Conservation (phyloP, 495 filamentous ascomycete genomes). For the Gamarada debralockiae region DNA sequence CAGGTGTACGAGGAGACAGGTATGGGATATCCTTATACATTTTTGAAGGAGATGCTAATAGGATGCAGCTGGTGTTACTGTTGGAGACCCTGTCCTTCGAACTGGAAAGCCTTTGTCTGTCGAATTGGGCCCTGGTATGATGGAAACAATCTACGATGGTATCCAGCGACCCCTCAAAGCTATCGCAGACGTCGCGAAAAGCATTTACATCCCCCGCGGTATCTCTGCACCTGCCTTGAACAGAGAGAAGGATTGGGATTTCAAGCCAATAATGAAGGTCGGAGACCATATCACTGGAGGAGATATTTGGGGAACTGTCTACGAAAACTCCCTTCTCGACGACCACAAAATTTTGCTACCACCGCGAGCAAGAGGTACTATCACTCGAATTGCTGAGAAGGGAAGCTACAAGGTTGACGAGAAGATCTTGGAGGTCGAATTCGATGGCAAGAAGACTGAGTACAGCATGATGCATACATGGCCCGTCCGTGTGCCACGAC, state of each 20-base stretch:
- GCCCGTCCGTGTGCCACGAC: constrained; percentile 96
- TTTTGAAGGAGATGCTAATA: constrained; percentile 9
- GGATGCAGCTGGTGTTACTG: constrained; percentile 78
- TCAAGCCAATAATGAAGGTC: constrained; percentile 83
- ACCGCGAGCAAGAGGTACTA: constrained; percentile 83
- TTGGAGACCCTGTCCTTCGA: constrained; percentile 86
- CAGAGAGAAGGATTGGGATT: constrained; percentile 91
- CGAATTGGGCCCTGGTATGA: constrained; percentile 92
- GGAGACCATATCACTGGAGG: constrained; percentile 96
- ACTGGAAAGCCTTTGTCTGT: constrained; percentile 96
- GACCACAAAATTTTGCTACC: constrained; percentile 96
- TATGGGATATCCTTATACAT: constrained; percentile 35
- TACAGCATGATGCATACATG: constrained; percentile 98
- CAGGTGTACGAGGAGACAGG: constrained; percentile 99
- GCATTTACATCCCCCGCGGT: constrained; percentile 97
- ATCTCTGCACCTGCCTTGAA: constrained; percentile 85
- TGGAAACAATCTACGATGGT: constrained; percentile 99
- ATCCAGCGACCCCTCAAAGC: constrained; percentile 91
- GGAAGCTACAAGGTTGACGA: constrained; percentile 93
- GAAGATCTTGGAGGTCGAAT: constrained; percentile 94
- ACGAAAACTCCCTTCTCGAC: constrained; percentile 92
- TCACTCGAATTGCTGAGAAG: constrained; percentile 82
- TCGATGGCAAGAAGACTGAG: constrained; percentile 90
- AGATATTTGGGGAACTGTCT: constrained; percentile 89
- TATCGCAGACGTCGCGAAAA: constrained; percentile 70